phyloP scores from a whole-genome alignment of 352 stramenopile species.

The Phytopythium helicoides region DNA sequence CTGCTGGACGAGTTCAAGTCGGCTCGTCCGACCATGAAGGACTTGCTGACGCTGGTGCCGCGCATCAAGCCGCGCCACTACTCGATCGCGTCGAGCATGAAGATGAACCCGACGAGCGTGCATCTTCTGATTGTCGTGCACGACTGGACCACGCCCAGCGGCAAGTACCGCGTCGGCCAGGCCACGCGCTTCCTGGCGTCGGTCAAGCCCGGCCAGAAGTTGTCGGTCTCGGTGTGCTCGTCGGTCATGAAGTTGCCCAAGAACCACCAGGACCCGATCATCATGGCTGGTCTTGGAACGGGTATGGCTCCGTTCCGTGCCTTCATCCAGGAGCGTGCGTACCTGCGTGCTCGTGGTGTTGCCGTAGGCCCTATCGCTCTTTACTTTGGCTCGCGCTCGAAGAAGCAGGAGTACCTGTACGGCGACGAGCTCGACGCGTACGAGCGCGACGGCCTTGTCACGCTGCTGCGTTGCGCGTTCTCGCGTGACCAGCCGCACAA shows the following conservation, averaged over 20 bases:
- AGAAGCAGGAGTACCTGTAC: slow-evolving; percentile 96
- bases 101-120: slow-evolving; percentile 79
- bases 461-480: slow-evolving; percentile 82
- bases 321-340: slow-evolving; percentile 89
- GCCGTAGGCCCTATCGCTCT: slow-evolving; percentile 76
- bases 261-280: slow-evolving; percentile 68
- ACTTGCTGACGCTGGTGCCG: slow-evolving; percentile 72
- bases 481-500: slow-evolving; percentile 88
- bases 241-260: slow-evolving; percentile 77
- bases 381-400: slow-evolving; percentile 96
- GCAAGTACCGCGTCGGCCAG: slow-evolving; percentile 63
- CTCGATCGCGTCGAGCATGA: slow-evolving; percentile 89
- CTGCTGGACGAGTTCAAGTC: slow-evolving; percentile 74
- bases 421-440: slow-evolving; percentile 88
- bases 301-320: slow-evolving; percentile 89
- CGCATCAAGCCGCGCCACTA: slow-evolving; percentile 89
- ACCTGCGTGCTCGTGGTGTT: slow-evolving; percentile 57
- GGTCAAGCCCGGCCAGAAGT: slow-evolving; percentile 43
- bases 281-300: slow-evolving; percentile 90
- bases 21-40: slow-evolving; percentile 51
- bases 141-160: slow-evolving; percentile 79
- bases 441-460: slow-evolving; percentile 78
- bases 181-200: slow-evolving; percentile 59
- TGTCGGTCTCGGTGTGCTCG: slow-evolving; percentile 69
- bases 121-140: slow-evolving; percentile 86